Evolutionary conservation across 305 asterid genomes (phyloP).

Genomic region (Solanum hybrid): DNA sequence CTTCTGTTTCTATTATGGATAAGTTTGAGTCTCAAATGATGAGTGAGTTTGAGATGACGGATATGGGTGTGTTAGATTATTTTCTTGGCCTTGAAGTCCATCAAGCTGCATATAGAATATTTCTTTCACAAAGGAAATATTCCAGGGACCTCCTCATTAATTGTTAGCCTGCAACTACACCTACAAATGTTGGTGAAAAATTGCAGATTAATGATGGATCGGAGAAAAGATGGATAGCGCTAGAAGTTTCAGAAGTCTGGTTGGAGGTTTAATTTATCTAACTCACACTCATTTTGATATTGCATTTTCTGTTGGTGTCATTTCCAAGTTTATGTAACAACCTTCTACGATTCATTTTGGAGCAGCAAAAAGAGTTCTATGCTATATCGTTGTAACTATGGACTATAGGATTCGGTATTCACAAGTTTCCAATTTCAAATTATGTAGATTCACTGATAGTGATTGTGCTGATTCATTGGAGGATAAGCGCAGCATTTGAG

Average conservation of each 20-base stretch:
- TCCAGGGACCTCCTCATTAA: not conserved
- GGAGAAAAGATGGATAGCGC: not conserved
- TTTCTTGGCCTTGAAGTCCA: not conserved
- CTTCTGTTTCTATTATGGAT: not conserved
- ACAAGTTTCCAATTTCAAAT: not conserved
- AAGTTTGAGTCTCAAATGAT: not conserved
- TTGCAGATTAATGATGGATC: too few species aligned
- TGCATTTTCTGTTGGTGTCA: not conserved
- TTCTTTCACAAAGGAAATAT: not conserved
- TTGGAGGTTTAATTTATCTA: not conserved
- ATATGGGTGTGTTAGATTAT: too few species aligned
- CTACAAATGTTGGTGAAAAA: not conserved
- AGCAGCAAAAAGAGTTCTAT: too few species aligned
- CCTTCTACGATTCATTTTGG: not conserved
- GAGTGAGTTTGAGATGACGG: not conserved
- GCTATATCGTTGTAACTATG: not conserved
- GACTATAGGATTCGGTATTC: not conserved
- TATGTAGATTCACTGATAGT: not conserved
- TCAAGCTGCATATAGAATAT: not conserved
- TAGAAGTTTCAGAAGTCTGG: not conserved
- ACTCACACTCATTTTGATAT: not conserved
- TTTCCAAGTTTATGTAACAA: not conserved
- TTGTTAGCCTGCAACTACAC: not conserved
- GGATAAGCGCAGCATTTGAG: not conserved
- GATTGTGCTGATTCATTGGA: not conserved